Base-by-base conservation (phyloP, 192 early-diverging fungal species). In the Coemansia sp. region DNA sequence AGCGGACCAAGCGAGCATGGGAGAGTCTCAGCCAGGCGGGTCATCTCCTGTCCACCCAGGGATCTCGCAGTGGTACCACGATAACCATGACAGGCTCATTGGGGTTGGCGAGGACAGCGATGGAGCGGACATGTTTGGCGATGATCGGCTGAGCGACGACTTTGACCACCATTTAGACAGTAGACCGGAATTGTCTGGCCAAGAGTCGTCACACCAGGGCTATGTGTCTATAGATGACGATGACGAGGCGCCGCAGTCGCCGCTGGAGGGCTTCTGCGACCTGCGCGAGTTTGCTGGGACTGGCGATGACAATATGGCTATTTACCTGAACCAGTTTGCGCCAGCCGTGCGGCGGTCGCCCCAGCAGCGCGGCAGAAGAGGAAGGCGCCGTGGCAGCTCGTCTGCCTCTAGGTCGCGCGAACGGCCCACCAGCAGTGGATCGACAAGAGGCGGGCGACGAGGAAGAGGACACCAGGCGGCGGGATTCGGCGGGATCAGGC, bases 261-360 rank as follows among this genome's bases (percentile, higher is more conserved):
- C 79, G 39, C 65, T 82, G 30, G 79, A 82, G 43, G 79, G 79
- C 4, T 82, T 82, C 65, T 82, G 74, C 67, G 68, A 74, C 50
- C 41, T 82, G 64, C 67, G 71, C 9, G 37, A 62, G 3, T 13
- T 55, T 32, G 30, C 38, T 6, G 60, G 52, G 15, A 59, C 47
- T 16, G 50, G 59, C 39, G 40, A 30, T 6, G 27, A 29, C 29
- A 66, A 67, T 10, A 59, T 69, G 16, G 68, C 68, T 38, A 61
- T 82, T 43, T 82, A 82, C 52, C 44, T 69, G 29, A 70, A 76
- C 47, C 79, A 82, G 62, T 82, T 82, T 55, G 70, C 34, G 5
- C 63, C 34, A 22, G 27, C 50, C 6, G 32, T 44, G 61, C 44
- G 47, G 30, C 64, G 15, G 64, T 50, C n/a, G 12, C 32, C 32